These are phyloP conservation scores for Ophiostoma sp. DNA, from an alignment of 2,329 filamentous ascomycete genomes.

Conservation along the genomic window DNA sequence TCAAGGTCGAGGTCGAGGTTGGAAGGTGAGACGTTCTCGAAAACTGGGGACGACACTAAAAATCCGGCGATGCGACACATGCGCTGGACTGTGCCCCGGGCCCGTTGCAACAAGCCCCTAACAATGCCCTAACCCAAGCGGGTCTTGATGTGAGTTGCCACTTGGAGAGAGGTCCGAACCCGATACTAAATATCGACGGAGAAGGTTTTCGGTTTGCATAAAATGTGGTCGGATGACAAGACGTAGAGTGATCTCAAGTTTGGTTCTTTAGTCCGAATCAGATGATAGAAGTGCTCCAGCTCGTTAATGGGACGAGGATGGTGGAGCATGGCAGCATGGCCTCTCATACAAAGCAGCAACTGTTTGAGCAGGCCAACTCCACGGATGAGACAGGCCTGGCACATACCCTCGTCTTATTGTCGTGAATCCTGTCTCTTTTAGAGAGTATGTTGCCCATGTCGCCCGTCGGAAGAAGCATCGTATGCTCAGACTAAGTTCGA, in stretches of 20 bases:
- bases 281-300: background rate
- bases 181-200: too few relatives aligned
- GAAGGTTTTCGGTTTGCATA: too few relatives aligned
- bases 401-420: background rate
- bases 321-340: background rate
- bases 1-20: background rate
- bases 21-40: background rate
- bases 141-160: background rate
- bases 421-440: background rate
- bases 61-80: background rate
- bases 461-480: background rate
- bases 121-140: background rate
- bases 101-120: slow-evolving; percentile 6
- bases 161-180: too few relatives aligned
- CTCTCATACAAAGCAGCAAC: background rate
- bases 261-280: background rate
- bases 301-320: background rate
- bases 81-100: background rate
- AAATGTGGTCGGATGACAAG: background rate
- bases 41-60: slow-evolving; percentile 16
- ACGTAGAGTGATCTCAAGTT: background rate
- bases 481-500: background rate
- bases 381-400: background rate
- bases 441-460: too few relatives aligned
- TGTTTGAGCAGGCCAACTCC: background rate